These are phyloP conservation scores for Cucurbita moschata DNA, from an alignment of 306 rosid species.

Conservation along the genomic window DNA sequence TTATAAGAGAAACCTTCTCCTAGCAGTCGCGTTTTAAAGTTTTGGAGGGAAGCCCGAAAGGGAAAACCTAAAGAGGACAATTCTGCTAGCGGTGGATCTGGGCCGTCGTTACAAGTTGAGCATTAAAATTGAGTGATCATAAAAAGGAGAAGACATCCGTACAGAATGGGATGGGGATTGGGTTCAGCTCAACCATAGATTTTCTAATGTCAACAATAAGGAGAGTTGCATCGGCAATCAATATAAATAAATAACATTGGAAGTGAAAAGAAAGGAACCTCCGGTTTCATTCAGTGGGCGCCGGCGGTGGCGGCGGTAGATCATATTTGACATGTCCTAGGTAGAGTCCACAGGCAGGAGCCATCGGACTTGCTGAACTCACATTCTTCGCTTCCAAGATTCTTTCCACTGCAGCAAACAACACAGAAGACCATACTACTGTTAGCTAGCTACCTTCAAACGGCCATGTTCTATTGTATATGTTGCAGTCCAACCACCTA, in stretches of 20 bases:
- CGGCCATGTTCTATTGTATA: background rate
- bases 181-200: background rate
- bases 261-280: background rate
- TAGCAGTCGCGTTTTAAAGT: too few relatives aligned
- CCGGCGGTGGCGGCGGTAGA: background rate
- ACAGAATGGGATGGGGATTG: background rate
- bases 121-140: slow-evolving; percentile 1
- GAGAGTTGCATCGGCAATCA: background rate
- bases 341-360: slow-evolving; percentile 84
- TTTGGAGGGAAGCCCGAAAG: too few relatives aligned
- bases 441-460: background rate
- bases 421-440: background rate
- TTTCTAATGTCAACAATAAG: background rate
- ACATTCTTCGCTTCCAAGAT: slow-evolving; percentile 61
- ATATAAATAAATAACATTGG: too few relatives aligned
- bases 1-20: too few relatives aligned
- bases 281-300: background rate
- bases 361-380: slow-evolving; percentile 83
- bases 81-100: too few relatives aligned
- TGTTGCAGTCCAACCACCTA: background rate
- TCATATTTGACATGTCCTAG: slow-evolving; percentile 76
- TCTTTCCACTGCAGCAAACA: slow-evolving; percentile 50
- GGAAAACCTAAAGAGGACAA: too few relatives aligned
- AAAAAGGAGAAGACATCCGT: too few relatives aligned
- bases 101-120: slow-evolving; percentile 1